Base-by-base conservation (phyloP, 2,329 filamentous ascomycete genomes). In the Ophiosphaerella narmari region DNA sequence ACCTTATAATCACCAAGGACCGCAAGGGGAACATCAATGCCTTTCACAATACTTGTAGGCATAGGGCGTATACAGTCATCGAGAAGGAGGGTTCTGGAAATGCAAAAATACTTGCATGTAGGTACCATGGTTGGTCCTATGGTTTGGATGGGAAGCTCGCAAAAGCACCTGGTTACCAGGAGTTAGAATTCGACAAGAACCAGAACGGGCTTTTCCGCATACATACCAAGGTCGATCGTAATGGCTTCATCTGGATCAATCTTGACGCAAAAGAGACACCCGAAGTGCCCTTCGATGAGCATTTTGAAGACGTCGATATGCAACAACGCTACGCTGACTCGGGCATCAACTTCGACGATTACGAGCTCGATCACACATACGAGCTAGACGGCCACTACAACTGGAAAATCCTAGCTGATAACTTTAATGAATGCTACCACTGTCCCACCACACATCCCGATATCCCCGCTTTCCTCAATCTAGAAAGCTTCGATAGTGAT, bases 351-450 rank as follows among this genome's bases (percentile, higher is more conserved):
- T 66, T 64, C 34, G 46, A 47, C 32, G 54, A 62, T 33, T 66
- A 66, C 43, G 38, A 48, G 7, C 56, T 66, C 42, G 48, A 62
- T 44, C 63, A 68, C 39, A 59, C 59, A 3, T 68, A 60, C 46
- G 53, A 60, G 13, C 50, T 68, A 16, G 56, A 61, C 7, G 54
- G 59, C n/a, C 38, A 50, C 1, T 66, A 65, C 52, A 66, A 66
- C 43, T 67, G 65, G 65, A 67, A 67, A 36, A 59, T 62, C 29
- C 52, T 62, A 6, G 46, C 59, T 7, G 83, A 86, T 64, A 85
- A 86, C 72, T 86, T 85, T 75, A 86, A 86, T 66, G 83, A 84
- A 65, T 86, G 83, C 62, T 86, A 86, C 57, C 83, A 86, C 72
- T 85, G 82, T 72, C 77, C 79, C 14, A 80, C 79, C 0, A 79